Conservation (phyloP, 805 yeast genomes). For the Candida easanensis region DNA sequence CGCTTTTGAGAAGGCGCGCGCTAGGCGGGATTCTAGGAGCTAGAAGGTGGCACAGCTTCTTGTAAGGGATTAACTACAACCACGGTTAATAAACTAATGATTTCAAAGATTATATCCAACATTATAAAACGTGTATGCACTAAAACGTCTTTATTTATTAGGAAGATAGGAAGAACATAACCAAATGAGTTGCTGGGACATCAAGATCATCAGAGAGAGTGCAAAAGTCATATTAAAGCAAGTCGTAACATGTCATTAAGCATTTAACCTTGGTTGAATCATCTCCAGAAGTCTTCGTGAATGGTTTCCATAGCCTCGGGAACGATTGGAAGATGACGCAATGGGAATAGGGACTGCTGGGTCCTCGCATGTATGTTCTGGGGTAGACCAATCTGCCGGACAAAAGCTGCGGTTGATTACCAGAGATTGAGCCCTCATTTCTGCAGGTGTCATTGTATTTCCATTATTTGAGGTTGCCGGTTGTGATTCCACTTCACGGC, state of each 20-base stretch:
- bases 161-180: too few species aligned
- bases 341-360: conserved; percentile 21
- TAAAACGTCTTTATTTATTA: too few species aligned
- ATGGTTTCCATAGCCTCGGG: not conserved
- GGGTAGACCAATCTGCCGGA: conserved; percentile 22
- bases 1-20: too few species aligned
- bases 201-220: too few species aligned
- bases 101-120: too few species aligned
- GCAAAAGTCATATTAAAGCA: too few species aligned
- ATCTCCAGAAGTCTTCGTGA: not conserved
- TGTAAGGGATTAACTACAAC: too few species aligned
- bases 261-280: not conserved
- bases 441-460: conserved; percentile 2
- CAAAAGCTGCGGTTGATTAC: conserved; percentile 14
- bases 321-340: conserved; percentile 3
- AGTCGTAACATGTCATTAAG: not conserved
- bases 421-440: conserved; percentile 13
- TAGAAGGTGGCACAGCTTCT: too few species aligned
- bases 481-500: conserved; percentile 23
- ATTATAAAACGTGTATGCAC: too few species aligned
- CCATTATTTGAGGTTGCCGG: conserved; percentile 1
- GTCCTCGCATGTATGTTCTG: conserved; percentile 15
- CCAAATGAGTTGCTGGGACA: too few species aligned
- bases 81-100: too few species aligned
- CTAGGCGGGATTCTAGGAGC: too few species aligned